Base-by-base conservation (phyloP, 768 basidiomycete genomes). In the Trametes maxima region DNA sequence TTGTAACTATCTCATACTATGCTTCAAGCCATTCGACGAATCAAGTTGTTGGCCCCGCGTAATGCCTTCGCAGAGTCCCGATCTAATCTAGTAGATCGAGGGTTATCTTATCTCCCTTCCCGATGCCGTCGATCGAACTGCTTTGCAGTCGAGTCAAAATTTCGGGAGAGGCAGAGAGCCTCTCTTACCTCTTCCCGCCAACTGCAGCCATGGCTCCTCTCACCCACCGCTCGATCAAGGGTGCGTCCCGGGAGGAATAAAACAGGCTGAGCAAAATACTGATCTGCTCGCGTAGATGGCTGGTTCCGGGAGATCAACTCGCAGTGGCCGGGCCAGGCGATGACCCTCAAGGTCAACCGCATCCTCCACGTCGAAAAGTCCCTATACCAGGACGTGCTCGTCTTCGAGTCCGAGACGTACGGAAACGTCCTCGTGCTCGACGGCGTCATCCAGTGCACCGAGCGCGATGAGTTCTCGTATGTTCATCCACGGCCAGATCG, bases 351-450 rank as follows among this genome's bases (percentile, higher is more conserved):
- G 76, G 95, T 98, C 80, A 90, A 90, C 77, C 90, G 91, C 80
- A 91, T 98, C 67, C 81, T 99, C 57, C 96, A 99, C 75, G 81
- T 88, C 66, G 97, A 98, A 77, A 89, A 90, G 77, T 95, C 93
- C 1, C 78, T 89, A 52, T 98, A 88, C 79, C 96, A 99, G 78
- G 96, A 98, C 71, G 95, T 99, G 54, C 88, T 99, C 56, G 95
- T 99, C 56, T 98, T 98, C 70, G 88, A 95, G 74, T 95, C 93
- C 0, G 94, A 92, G 78, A 92, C 94, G 0, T 96, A 90, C 71
- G 96, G 96, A n/a, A 98, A 98, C 70, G 95, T 98, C 47, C 84
- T 99, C 58, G 88, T 95, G 19, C 85, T 99, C 33, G 96, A 99
- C 72, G 92, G 94, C 54, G 94, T 90, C 57, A 91, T 99, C 67